Conservation (phyloP, 1,284 basidiomycete genomes). For the Rhodotorula sp. region DNA sequence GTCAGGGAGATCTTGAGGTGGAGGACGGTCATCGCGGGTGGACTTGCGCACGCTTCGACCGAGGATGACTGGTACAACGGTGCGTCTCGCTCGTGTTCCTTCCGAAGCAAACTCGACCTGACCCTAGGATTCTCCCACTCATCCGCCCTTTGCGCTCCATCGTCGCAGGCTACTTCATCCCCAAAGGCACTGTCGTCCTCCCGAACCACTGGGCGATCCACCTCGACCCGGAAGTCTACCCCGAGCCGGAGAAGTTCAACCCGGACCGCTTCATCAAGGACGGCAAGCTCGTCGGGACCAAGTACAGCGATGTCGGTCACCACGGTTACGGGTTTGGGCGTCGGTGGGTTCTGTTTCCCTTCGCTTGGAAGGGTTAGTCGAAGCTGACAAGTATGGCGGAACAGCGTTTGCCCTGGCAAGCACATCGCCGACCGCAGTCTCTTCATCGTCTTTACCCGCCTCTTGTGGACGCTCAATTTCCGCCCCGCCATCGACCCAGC, state of each 20-base stretch:
- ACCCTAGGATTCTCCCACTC: no score
- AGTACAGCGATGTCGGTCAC: slow-evolving; percentile 41
- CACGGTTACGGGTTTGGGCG: slow-evolving; percentile 44
- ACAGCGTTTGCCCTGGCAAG: slow-evolving; percentile 31
- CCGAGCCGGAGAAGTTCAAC: slow-evolving; percentile 34
- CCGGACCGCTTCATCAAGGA: slow-evolving; percentile 37
- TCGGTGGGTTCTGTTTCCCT: no score
- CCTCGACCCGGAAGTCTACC: slow-evolving; percentile 40
- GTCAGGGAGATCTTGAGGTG: slow-evolving; percentile 47
- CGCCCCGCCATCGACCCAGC: slow-evolving; percentile 11
- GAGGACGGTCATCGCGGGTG: slow-evolving; percentile 48
- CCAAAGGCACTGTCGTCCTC: slow-evolving; percentile 47
- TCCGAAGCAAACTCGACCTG: no score
- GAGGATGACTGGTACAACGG: slow-evolving; percentile 47
- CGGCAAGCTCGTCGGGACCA: slow-evolving; percentile 38
- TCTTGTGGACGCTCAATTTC: slow-evolving; percentile 39
- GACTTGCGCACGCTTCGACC: slow-evolving; percentile 43
- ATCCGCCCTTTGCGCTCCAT: background rate
- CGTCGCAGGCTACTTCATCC: slow-evolving; percentile 42
- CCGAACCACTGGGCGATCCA: slow-evolving; percentile 47
- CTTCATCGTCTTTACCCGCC: slow-evolving; percentile 40
- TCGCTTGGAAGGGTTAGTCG: no score
- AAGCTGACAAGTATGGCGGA: no score
- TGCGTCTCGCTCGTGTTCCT: slow-evolving; percentile 2
- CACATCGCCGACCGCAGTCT: slow-evolving; percentile 40